Base-by-base conservation (phyloP, 2,329 filamentous ascomycete species). In the Colletotrichum tofieldiae region DNA sequence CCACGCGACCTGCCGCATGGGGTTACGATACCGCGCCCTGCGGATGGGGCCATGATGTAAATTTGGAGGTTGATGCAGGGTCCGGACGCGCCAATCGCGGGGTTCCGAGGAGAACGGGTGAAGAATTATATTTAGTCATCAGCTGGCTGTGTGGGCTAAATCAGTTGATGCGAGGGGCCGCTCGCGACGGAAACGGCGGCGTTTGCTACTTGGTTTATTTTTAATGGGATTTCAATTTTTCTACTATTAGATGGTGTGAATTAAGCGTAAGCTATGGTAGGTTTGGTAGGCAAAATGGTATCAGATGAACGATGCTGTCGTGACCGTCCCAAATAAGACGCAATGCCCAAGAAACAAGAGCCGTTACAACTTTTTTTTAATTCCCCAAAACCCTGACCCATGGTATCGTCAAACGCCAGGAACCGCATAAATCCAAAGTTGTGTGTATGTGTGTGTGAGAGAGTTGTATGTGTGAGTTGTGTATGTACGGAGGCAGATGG, bases 261-360 rank as follows among this genome's bases (percentile, higher is more conserved):
- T 52, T 52, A 63, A 20, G 35, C 60, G 60, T 41, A 41, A 52
- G 18, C n/a, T 39, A 51, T 20, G 43, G 29, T 39, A 62, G 45
- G 59, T 62, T 47, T 41, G 60, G 14, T 51, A 41, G 60, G 32
- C 59, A 51, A 39, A 29, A 39, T 66, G 54, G 63, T 55, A 64
- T 64, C 49, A 60, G 41, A 58, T 59, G 41, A 65, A 55, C 52
- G 63, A 56, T 39, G 39, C 41, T 65, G 23, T 59, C 29, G 32
- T 58, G 18, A 49, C 20, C 39, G 41, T 52, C 41, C 41, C 16
- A 3, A 51, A 41, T 6, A 32, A 62, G 45, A 62, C 18, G 60
- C 20, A 60, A 60, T 35, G 41, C 39, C 32, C 14, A 37, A 26
- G 39, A 43, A 59, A 45, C 35, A 52, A 63, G 37, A 23, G 35